Base-by-base conservation (phyloP, 106 monocot species). In the Phalaenopsis equestris region DNA sequence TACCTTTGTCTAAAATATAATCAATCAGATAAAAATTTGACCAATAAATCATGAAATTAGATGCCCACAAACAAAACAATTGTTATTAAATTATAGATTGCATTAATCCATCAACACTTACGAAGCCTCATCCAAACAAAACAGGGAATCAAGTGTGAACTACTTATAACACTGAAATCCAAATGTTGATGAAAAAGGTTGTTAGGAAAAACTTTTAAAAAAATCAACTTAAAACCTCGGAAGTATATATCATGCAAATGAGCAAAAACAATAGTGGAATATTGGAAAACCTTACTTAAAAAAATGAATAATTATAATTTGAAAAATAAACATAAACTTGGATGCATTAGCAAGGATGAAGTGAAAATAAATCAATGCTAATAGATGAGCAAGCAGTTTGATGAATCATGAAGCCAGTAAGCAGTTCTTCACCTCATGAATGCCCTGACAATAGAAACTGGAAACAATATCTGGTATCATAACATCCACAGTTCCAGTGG, bases 401-500 rank as follows among this genome's bases (percentile, higher is more conserved):
- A 74, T 42, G n/a, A 6, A 42, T 19, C 74, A 14, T 41, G 15
- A 10, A 14, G 72, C 46, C 1, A 42, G 42, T 23, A 8, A 12
- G 15, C 10, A 56, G 38, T 39, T 7, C 11, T 68, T 82, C 12
- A 98, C 97, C 97, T 98, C 94, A 86, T 85, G 88, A 76, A 94
- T 88, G 16, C 46, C 84, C 39, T 86, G 77, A 36, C 37, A 10
- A 87, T 83, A 41, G 21, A 85, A 19, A 85, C 86, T 65, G 65
- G 88, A 73, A 15, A 70, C 73, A 23, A 94, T 81, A 88, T 92
- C 94, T 49, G 90, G 92, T 84, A 98, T 64, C 11, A 98, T 84
- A 79, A 89, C 79, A 81, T 98, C 94, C 39, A 98, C 36, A 76
- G 80, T 86, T 84, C 97, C 97, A 55, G 97, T 94, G 70, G 89